A percentile compares a stretch with the other conserved stretches of the same genome.
These are phyloP conservation scores for Discostella pseudostelligera DNA, from an alignment of 108 stramenopile species.

Conservation along the genomic window DNA sequence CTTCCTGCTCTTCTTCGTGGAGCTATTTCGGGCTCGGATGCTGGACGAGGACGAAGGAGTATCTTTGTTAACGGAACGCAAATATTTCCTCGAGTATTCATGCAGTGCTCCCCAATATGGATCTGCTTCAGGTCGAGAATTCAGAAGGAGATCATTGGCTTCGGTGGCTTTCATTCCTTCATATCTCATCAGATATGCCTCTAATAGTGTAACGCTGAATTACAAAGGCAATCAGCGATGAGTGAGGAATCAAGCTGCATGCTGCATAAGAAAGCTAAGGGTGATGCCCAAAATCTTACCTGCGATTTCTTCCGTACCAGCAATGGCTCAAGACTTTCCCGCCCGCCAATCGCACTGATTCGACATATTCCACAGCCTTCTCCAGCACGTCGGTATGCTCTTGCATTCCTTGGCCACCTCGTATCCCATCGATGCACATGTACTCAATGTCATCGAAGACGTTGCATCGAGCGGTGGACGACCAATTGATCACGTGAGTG, in stretches of 20 bases:
- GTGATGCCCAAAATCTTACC: too few species aligned
- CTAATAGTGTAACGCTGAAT: slow-evolving; percentile 21
- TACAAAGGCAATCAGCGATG: background rate
- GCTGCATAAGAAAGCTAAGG: background rate
- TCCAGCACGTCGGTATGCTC: slow-evolving; percentile 3
- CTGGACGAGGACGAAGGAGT: background rate
- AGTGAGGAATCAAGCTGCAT: background rate
- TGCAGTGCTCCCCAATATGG: slow-evolving; percentile 15
- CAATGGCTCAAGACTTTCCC: slow-evolving; percentile 33
- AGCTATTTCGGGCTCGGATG: too few species aligned
- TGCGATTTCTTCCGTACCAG: slow-evolving; percentile 36
- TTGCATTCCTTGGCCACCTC: background rate
- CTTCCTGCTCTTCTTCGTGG: too few species aligned
- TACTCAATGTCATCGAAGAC: slow-evolving; percentile 29
- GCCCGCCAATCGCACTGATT: slow-evolving; percentile 10
- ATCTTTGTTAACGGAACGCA: background rate
- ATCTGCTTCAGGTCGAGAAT: slow-evolving; percentile 24
- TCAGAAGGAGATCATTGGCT: slow-evolving; percentile 14
- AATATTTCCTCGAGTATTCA: slow-evolving; percentile 3
- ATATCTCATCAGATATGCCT: slow-evolving; percentile 40
- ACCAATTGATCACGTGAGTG: slow-evolving; percentile 30
- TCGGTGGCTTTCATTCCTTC: slow-evolving; percentile 14
- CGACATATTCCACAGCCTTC: slow-evolving; percentile 23
- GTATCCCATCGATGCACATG: slow-evolving; percentile 7
- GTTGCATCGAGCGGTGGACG: slow-evolving; percentile 12